These are phyloP conservation scores for Aspergillus thermomutatus DNA, from an alignment of 2,329 filamentous ascomycete genomes.

Conservation along the genomic window DNA sequence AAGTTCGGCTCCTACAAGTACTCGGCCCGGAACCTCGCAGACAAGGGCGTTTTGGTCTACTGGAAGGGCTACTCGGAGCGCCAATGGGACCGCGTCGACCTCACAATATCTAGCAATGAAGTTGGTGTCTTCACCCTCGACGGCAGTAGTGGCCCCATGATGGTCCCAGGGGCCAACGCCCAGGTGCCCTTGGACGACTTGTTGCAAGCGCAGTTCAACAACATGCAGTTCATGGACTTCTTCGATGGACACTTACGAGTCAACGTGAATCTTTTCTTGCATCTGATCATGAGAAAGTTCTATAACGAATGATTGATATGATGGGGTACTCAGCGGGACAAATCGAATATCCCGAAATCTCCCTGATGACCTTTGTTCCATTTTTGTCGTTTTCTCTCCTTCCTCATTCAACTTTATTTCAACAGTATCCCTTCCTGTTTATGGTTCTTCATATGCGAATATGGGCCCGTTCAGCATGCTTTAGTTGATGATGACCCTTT, in stretches of 20 bases:
- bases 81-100: slow-evolving; percentile 87
- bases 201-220: slow-evolving; percentile 94
- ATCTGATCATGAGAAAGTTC: slow-evolving; percentile 98
- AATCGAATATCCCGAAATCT: neutral
- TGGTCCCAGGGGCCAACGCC: slow-evolving; percentile 90
- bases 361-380: neutral
- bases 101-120: slow-evolving; percentile 91
- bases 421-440: slow-evolving; percentile 5
- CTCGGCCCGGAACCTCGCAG: slow-evolving; percentile 78
- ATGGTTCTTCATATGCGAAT: slow-evolving; percentile 12
- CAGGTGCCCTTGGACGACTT: slow-evolving; percentile 88
- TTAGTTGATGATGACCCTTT: neutral
- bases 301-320: slow-evolving; percentile 55
- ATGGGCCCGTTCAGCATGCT: slow-evolving; percentile 4
- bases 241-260: slow-evolving; percentile 85
- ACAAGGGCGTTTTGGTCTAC: slow-evolving; percentile 91
- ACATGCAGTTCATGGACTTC: slow-evolving; percentile 91
- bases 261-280: slow-evolving; percentile 94
- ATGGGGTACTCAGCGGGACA: neutral
- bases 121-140: slow-evolving; percentile 93
- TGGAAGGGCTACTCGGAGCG: slow-evolving; percentile 80
- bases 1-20: slow-evolving; percentile 99
- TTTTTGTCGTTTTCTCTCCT: slow-evolving; percentile 3
- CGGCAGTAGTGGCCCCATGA: slow-evolving; percentile 85
- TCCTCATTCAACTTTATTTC: slow-evolving; percentile 4